Evolutionary conservation across 176 grass and related monocot species (phyloP).

Genomic region (Saccharum officinarum): DNA sequence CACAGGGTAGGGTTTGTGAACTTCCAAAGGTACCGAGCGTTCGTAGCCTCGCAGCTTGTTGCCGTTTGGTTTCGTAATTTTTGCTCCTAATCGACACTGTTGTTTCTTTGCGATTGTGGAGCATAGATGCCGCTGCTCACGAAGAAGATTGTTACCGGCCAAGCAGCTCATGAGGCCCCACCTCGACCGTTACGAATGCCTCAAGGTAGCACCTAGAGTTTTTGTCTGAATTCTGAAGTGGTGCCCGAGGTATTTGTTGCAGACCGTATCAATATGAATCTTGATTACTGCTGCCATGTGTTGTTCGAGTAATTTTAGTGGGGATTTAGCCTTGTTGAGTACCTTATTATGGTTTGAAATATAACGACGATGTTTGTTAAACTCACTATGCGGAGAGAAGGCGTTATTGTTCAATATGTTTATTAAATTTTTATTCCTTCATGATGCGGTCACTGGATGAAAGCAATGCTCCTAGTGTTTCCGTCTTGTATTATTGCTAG

Average conservation of each 20-base stretch:
- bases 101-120: neutral
- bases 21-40: neutral
- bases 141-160: constrained; percentile 48
- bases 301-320: neutral
- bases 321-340: neutral
- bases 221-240: neutral
- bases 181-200: constrained; percentile 54
- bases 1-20: neutral
- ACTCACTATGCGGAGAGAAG: neutral
- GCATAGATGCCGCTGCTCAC: constrained; percentile 58
- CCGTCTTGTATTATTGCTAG: neutral
- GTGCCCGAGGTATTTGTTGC: neutral
- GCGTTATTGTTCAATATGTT: neutral
- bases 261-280: neutral
- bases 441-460: neutral
- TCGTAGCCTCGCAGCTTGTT: neutral
- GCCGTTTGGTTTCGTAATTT: neutral
- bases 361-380: neutral
- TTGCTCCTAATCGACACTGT: neutral
- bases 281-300: neutral
- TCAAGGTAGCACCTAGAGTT: constrained; percentile 30
- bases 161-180: constrained; percentile 70
- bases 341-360: neutral
- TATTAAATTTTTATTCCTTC: neutral
- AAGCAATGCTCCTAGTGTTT: neutral